Evolutionary conservation across 208 protist genomes (phyloP), one percentile per base, ranked within the genome.

Genomic region (Strigomonas culicis): DNA sequence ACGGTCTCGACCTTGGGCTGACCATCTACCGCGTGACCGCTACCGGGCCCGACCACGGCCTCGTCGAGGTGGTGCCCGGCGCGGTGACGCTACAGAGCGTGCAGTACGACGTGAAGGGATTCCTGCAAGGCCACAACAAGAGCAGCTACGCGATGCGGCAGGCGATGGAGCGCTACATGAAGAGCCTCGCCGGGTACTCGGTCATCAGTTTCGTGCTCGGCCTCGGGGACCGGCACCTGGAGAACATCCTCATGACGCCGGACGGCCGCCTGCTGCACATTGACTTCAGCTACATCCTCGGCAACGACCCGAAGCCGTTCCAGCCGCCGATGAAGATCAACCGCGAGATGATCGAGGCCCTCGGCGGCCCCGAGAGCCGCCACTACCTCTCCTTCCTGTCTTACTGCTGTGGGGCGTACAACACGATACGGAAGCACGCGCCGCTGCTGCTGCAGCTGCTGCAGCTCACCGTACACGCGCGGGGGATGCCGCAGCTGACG

Each of bases 241-340:
- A 99, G 59, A 99, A 99, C 82, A 90, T 99, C 32, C 77, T 99
- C 32, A 34, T 99, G 0, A 80, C 81, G 7, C 73, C 78, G n/a
- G 86, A 96, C 59, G 98, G 98, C 24, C 77, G 93, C 32, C 72
- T 99, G 36, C 88, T 99, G 59, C 98, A 99, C 72, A 98, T 99
- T 74, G 98, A 99, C 80, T 99, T 99, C 81, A 97, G 98, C 11
- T 99, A 92, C 74, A 98, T 99, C 59, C 67, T 99, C 17, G 98
- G 98, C 36, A 77, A 89, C 73, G 98, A 99, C 75, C 97, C 98
- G 11, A 99, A 99, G 70, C 96, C 95, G 3, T 98, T 98, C 50
- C 88, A 97, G 15, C 95, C 97, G 39, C 97, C 96, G n/a, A 98
- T 99, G 89, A 98, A 98, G 71, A 85, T 99, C 41, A 91, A 71